Percentiles rank a stretch among this genome's conserved stretches.
These are phyloP conservation scores for Leptoxyphium fumago DNA, from an alignment of 2,329 filamentous ascomycete genomes.

Conservation along the genomic window DNA sequence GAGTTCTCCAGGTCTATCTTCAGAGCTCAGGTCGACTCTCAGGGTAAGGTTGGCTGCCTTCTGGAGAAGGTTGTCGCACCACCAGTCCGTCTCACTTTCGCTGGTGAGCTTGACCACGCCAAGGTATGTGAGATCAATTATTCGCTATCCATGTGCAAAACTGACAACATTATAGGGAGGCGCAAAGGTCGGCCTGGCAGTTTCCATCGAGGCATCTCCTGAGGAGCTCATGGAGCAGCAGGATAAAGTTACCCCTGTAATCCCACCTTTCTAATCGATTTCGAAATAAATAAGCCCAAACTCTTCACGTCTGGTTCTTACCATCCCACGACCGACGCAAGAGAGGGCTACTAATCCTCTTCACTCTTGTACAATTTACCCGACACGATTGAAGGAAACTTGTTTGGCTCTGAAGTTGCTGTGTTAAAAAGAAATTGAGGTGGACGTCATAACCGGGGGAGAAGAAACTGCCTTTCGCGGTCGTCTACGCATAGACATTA, in stretches of 20 bases:
- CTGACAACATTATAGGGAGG: constrained; percentile 50
- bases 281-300: background rate
- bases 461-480: no score
- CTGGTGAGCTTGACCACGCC: constrained; percentile 88
- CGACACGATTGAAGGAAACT: background rate
- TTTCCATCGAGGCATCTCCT: constrained; percentile 74
- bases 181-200: constrained; percentile 85
- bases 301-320: no score
- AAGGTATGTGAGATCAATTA: constrained; percentile 50
- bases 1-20: constrained; percentile 94
- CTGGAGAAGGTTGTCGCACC: constrained; percentile 93
- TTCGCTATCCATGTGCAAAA: background rate
- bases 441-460: no score
- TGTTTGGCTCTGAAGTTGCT: no score
- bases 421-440: no score
- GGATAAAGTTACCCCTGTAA: constrained; percentile 33
- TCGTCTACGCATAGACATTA: background rate
- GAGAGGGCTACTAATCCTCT: background rate
- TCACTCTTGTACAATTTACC: background rate
- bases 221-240: constrained; percentile 83
- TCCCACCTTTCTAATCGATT: constrained; percentile 17
- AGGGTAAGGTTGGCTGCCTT: constrained; percentile 82
- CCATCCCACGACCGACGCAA: no score
- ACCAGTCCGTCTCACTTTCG: constrained; percentile 85
- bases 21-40: constrained; percentile 88